phyloP scores from a whole-genome alignment of 2,329 filamentous ascomycete genomes.

The Pestalotiopsis sp. region DNA sequence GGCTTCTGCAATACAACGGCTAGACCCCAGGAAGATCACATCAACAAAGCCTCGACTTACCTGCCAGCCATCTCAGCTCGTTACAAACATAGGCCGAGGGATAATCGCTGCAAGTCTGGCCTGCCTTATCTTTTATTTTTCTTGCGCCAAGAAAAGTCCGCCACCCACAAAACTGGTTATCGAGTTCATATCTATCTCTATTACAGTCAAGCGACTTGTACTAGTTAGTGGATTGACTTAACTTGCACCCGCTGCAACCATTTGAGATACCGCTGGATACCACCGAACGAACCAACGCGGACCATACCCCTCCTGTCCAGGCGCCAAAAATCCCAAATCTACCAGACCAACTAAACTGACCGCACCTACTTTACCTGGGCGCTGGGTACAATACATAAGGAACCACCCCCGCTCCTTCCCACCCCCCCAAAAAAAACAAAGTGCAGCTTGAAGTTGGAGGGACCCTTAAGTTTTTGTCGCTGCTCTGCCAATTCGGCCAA shows the following conservation, averaged over 20 bases:
- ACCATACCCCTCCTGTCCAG: neutral
- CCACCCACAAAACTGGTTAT: neutral
- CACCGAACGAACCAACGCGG: neutral
- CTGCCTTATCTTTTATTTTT: neutral
- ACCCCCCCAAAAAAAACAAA: neutral
- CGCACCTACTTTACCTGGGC: neutral
- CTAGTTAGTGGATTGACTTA: neutral
- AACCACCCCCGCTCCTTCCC: conserved; percentile 6
- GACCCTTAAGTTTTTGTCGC: conserved; percentile 4
- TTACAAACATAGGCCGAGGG: no score
- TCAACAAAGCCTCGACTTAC: no score
- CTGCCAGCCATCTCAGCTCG: no score
- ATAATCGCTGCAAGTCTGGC: no score
- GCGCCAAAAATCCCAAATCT: neutral
- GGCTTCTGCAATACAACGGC: no score
- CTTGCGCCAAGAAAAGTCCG: neutral
- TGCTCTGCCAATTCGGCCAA: conserved; percentile 13
- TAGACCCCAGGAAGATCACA: no score
- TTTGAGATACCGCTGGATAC: no score
- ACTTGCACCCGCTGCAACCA: neutral
- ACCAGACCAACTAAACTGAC: neutral
- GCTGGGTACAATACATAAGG: neutral
- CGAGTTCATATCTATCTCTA: neutral
- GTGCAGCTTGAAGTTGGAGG: conserved; percentile 7
- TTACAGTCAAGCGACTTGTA: neutral